Conservation (phyloP, 306 rosid species). For the Quercus parvula region DNA sequence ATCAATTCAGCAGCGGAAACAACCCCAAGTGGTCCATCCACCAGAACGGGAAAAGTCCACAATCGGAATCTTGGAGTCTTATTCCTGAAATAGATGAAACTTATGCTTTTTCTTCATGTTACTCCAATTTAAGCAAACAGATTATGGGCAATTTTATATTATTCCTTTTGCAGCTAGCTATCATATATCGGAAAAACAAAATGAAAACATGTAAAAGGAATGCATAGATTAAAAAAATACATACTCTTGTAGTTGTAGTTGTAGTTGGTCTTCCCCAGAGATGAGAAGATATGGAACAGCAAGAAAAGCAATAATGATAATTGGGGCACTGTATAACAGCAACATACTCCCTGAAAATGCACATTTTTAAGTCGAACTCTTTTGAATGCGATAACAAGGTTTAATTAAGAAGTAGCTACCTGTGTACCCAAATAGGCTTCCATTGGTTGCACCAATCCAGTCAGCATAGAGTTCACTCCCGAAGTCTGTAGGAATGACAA, state of each 20-base stretch:
- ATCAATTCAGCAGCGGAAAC: constrained; percentile 78
- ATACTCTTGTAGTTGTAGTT: constrained; percentile 29
- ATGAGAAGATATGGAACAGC: constrained; percentile 49
- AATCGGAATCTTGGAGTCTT: constrained; percentile 59
- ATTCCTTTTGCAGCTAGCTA: background rate
- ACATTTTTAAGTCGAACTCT: constrained; percentile 11
- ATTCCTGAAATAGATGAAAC: constrained; percentile 35
- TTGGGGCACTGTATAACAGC: constrained; percentile 50
- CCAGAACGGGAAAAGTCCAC: constrained; percentile 85
- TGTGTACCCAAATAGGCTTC: constrained; percentile 54
- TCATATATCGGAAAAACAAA: background rate
- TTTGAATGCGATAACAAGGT: background rate
- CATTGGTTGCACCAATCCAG: constrained; percentile 27
- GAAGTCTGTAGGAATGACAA: constrained; percentile 45
- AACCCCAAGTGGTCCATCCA: constrained; percentile 84
- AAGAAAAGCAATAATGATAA: constrained; percentile 64
- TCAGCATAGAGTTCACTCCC: background rate
- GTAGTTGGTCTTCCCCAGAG: constrained; percentile 49
- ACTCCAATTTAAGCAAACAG: background rate
- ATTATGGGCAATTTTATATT: background rate
- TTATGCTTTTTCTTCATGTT: background rate
- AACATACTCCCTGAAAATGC: constrained; percentile 59
- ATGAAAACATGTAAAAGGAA: background rate
- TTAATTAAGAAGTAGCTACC: constrained; percentile 25
- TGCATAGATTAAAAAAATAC: constrained; percentile 3